These are phyloP conservation scores for Mycosphaerella sp. DNA, from an alignment of 2,329 filamentous ascomycete species.

Conservation along the genomic window DNA sequence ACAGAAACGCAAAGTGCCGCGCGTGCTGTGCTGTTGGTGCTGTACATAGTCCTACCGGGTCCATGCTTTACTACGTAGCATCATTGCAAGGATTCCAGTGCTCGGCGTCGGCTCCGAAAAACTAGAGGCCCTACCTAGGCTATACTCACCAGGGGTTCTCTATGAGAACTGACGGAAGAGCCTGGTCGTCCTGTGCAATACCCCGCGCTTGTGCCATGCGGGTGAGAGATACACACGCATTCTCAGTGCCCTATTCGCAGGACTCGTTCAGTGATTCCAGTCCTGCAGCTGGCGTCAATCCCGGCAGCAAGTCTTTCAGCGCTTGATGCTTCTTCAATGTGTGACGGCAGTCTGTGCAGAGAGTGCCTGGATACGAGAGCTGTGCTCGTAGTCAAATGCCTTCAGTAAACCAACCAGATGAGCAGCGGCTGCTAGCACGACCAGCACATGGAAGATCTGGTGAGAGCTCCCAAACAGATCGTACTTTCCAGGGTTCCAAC, in stretches of 20 bases:
- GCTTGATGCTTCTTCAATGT: not conserved
- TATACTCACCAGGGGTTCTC: not conserved
- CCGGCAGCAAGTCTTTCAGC: not conserved
- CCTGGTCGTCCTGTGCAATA: not conserved
- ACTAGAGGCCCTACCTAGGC: too few species aligned
- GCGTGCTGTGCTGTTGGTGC: too few species aligned
- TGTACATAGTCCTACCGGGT: too few species aligned
- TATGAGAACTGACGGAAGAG: not conserved
- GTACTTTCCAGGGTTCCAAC: constrained; percentile 67
- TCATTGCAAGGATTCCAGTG: too few species aligned
- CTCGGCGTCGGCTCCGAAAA: too few species aligned
- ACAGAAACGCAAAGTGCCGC: too few species aligned
- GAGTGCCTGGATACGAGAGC: constrained; percentile 6
- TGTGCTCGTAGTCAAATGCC: constrained; percentile 80
- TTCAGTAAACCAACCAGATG: constrained; percentile 76
- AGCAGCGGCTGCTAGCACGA: constrained; percentile 71
- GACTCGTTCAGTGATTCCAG: not conserved
- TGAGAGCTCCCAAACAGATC: constrained; percentile 93
- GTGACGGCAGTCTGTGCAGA: not conserved
- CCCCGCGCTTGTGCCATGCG: not conserved
- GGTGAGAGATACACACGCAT: not conserved
- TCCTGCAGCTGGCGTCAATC: not conserved
- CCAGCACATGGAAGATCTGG: constrained; percentile 90
- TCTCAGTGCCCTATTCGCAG: not conserved
- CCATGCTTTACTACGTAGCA: too few species aligned